Base-by-base conservation (phyloP, 257 asterid species). In the Scutellaria barbata region DNA sequence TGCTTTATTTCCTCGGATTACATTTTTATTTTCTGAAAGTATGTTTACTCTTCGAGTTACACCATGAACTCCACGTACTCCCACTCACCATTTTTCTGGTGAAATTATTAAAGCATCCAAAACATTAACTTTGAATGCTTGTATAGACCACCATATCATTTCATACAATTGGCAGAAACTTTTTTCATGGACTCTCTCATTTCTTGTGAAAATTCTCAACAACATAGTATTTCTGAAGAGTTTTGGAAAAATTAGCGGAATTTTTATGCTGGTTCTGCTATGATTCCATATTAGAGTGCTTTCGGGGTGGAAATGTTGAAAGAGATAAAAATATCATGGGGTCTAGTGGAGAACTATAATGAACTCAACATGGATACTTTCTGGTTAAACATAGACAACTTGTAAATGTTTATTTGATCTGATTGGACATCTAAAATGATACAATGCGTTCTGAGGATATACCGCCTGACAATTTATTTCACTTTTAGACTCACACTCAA, bases 401-500 rank as follows among this genome's bases (percentile, higher is more conserved):
- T 71, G 25, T 41, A 8, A 53, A 74, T 25, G 59, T 66, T 66
- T 18, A 37, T 50, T 13, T 57, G 42, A 57, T 66, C 25, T 64
- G 33, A 58, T 73, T 69, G 70, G 55, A 64, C 63, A 61, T 51
- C 75, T 58, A 1, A 58, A 59, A 17, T 56, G 58, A 18, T 10
- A 61, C 53, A 14, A 6, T 11, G 69, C 14, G 20, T 63, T 55
- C 61, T 66, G 54, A 64, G 64, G 8, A 10, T 70, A 1, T 58
- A 47, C 37, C 45, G 30, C 25, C 41, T 67, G 71, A 70, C 45
- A 41, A 71, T 72, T 72, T 51, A 69, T 71, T 65, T 69, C 45
- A 50, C 63, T 74, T 75, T 54, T 79, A 90, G 96, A 92, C 98
- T 47, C 94, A 90, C 68, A 90, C 98, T 48, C 98, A 92, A 87